Evolutionary conservation across 257 asterid species (phyloP).

Genomic region (Solanum okadae): DNA sequence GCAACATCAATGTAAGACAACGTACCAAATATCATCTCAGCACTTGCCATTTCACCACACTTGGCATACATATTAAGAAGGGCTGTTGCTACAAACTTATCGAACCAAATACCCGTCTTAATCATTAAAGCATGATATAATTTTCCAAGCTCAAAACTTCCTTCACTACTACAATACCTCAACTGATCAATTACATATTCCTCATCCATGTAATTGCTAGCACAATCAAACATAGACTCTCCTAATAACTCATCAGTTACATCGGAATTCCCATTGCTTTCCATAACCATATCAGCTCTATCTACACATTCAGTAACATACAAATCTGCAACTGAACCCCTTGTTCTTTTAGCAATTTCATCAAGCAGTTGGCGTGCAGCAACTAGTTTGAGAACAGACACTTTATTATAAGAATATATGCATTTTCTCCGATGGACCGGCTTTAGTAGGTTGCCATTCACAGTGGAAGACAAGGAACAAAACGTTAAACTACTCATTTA

Average conservation of each 20-base stretch:
- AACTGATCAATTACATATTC: not conserved
- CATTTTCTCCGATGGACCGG: not conserved
- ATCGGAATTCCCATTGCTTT: not conserved
- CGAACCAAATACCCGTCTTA: slow-evolving; percentile 4
- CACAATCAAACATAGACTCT: not conserved
- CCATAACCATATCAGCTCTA: not conserved
- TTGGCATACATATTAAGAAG: slow-evolving; percentile 13
- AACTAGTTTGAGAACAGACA: not conserved
- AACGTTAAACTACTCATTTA: not conserved
- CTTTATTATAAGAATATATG: not conserved
- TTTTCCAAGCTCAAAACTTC: slow-evolving; percentile 5
- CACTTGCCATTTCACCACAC: slow-evolving; percentile 1
- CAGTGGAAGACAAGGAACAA: not conserved
- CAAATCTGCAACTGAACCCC: not conserved
- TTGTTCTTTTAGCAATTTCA: not conserved
- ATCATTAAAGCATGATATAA: slow-evolving; percentile 1
- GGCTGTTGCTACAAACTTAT: slow-evolving; percentile 12
- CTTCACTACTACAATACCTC: slow-evolving; percentile 3
- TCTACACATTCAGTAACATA: not conserved
- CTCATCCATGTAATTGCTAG: not conserved
- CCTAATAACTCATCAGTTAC: not conserved
- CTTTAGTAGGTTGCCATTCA: not conserved
- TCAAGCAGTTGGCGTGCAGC: slow-evolving; percentile 5
- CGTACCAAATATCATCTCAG: not conserved
- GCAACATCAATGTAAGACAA: slow-evolving; percentile 5